These are phyloP conservation scores for Candida boidinii DNA, from an alignment of 805 yeast genomes.

Conservation along the genomic window DNA sequence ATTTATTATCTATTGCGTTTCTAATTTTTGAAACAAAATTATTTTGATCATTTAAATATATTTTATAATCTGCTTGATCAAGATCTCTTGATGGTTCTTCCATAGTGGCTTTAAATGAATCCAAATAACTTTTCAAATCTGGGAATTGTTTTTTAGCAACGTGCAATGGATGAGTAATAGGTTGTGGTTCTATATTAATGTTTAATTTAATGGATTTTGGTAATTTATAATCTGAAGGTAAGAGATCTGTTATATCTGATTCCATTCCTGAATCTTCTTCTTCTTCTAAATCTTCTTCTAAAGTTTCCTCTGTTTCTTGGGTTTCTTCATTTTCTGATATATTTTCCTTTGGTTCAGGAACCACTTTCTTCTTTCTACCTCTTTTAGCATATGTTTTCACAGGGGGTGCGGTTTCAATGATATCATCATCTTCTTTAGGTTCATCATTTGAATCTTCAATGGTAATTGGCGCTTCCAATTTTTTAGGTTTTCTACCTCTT, in stretches of 20 bases:
- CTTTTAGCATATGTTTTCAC: too few relatives aligned
- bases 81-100: slow-evolving; percentile 42
- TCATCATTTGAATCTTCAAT: too few relatives aligned
- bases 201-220: slow-evolving; percentile 24
- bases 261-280: slow-evolving; percentile 2
- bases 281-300: slow-evolving; percentile 2
- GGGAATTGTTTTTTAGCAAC: slow-evolving; percentile 35
- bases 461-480: not conserved
- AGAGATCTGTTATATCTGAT: slow-evolving; percentile 11
- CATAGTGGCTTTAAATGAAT: slow-evolving; percentile 50
- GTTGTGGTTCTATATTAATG: slow-evolving; percentile 32
- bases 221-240: slow-evolving; percentile 8
- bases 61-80: slow-evolving; percentile 49
- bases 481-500: not conserved
- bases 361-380: too few relatives aligned
- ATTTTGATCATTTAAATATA: slow-evolving; percentile 46
- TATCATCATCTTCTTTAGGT: too few relatives aligned
- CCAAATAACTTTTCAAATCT: slow-evolving; percentile 34
- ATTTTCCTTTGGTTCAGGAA: not conserved
- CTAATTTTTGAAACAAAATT: slow-evolving; percentile 33
- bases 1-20: slow-evolving; percentile 35
- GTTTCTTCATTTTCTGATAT: slow-evolving; percentile 1
- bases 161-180: slow-evolving; percentile 55
- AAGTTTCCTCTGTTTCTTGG: slow-evolving; percentile 2
- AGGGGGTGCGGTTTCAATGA: too few relatives aligned